Conservation (phyloP, 176 grass and related monocot genomes). For the Cenchrus americanus region DNA sequence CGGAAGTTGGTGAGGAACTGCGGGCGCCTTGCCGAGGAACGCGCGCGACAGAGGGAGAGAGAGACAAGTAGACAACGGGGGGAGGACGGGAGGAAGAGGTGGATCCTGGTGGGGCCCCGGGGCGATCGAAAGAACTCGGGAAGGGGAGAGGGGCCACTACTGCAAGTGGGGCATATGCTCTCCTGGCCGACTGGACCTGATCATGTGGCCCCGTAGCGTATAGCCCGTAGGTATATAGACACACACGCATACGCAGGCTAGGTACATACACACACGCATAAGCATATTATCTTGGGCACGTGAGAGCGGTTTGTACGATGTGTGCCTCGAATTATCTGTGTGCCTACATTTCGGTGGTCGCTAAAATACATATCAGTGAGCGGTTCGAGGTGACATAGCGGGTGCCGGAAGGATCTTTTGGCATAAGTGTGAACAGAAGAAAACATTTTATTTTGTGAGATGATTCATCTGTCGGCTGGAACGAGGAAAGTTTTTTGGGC, state of each 20-base stretch:
- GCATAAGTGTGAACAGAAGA: not conserved
- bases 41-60: not conserved
- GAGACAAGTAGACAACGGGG: not conserved
- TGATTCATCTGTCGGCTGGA: not conserved
- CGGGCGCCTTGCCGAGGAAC: not conserved
- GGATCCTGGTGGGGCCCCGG: too few species aligned
- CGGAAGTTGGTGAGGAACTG: slow-evolving; percentile 16
- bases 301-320: too few species aligned
- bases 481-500: not conserved
- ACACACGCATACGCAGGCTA: too few species aligned
- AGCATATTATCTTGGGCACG: too few species aligned
- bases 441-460: not conserved
- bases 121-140: not conserved
- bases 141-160: not conserved
- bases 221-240: too few species aligned
- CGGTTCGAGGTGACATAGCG: not conserved
- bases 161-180: not conserved
- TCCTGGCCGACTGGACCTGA: not conserved
- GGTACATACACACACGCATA: too few species aligned
- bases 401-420: not conserved
- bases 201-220: too few species aligned
- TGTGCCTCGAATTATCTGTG: too few species aligned
- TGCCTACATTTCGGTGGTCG: too few species aligned
- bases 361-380: too few species aligned
- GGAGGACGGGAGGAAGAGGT: not conserved